Evolutionary conservation across 2,329 filamentous ascomycete species (phyloP), one percentile per base, ranked within the genome.

Genomic region (Sarocladiaceae sp.): DNA sequence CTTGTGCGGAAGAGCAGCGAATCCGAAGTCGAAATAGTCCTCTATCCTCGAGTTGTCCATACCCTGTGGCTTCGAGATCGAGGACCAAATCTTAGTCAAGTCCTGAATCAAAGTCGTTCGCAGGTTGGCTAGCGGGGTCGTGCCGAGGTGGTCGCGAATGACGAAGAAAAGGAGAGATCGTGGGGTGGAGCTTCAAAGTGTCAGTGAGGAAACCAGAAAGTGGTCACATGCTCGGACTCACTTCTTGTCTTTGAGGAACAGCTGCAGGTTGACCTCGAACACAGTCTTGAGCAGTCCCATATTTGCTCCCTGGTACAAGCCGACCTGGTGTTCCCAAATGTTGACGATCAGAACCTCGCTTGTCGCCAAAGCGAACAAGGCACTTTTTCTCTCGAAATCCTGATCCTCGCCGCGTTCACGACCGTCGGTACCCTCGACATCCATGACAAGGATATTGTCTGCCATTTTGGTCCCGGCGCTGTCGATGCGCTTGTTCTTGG

Each of bases 271-370:
- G 64, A 98, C 93, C 69, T 98, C 93, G 56, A 98, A 98, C 3
- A 98, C 93, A 0, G 94, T 98, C 76, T 98, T 98, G 58, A 98
- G 73, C 57, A 98, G 68, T 7, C 93, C 93, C 93, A 98, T 98
- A 65, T 98, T 98, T 56, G 93, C 93, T 46, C 93, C 93, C 68
- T 98, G 91, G 62, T 98, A 98, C 63, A 98, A 66, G 39, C 93
- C 93, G 50, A 98, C 93, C 67, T 98, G 93, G 65, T 96, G 91
- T 67, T 98, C 93, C 93, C 93, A 98, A 53, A 98, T 95, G 62
- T 98, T 98, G 65, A 98, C 85, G 60, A 98, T 94, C 55, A 98
- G 75, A 43, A 98, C 91, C 70, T 98, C 93, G 63, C 91, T 97
- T 15, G 93, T 98, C 41, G 93, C 93, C 57, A 98, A 77, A 43